These are phyloP conservation scores for Septoria petroselini DNA, from an alignment of 2,329 filamentous ascomycete genomes.

Conservation along the genomic window DNA sequence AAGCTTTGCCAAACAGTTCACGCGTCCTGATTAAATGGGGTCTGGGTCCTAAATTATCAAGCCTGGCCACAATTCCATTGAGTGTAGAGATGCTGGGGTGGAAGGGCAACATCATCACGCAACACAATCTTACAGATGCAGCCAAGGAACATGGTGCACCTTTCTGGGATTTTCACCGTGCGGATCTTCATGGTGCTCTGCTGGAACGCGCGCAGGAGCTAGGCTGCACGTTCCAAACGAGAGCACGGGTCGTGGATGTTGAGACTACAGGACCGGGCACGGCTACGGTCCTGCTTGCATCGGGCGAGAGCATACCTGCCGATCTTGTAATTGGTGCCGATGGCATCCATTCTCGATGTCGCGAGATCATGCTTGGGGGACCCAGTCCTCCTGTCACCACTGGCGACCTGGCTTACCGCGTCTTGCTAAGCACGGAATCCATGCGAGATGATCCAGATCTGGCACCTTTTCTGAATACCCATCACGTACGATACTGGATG, in stretches of 20 bases:
- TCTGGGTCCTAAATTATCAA: slow-evolving; percentile 43
- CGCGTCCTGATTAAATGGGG: slow-evolving; percentile 52
- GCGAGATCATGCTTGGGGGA: slow-evolving; percentile 46
- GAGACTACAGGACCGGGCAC: slow-evolving; percentile 2
- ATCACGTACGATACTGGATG: slow-evolving; percentile 54
- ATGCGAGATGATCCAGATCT: slow-evolving; percentile 50
- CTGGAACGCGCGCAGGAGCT: slow-evolving; percentile 49
- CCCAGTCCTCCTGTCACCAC: slow-evolving; percentile 50
- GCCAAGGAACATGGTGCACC: slow-evolving; percentile 39
- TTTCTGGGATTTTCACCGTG: slow-evolving; percentile 57
- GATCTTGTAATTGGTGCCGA: slow-evolving; percentile 51
- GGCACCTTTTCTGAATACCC: slow-evolving; percentile 45
- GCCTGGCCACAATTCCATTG: slow-evolving; percentile 43
- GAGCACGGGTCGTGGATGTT: slow-evolving; percentile 46
- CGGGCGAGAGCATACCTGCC: slow-evolving; percentile 40
- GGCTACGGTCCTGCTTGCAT: slow-evolving; percentile 42
- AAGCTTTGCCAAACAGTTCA: slow-evolving; percentile 50
- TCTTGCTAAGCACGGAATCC: slow-evolving; percentile 47
- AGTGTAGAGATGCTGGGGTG: slow-evolving; percentile 52
- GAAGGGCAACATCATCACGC: slow-evolving; percentile 51
- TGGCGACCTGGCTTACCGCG: slow-evolving; percentile 52
- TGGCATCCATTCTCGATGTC: slow-evolving; percentile 46
- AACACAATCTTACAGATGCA: slow-evolving; percentile 47
- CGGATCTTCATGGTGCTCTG: slow-evolving; percentile 51
- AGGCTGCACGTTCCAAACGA: slow-evolving; percentile 48